Percentiles rank a stretch among this genome's conserved stretches.
These are phyloP conservation scores for Puccinia triticina DNA, from an alignment of 1,284 basidiomycete genomes.

Conservation along the genomic window DNA sequence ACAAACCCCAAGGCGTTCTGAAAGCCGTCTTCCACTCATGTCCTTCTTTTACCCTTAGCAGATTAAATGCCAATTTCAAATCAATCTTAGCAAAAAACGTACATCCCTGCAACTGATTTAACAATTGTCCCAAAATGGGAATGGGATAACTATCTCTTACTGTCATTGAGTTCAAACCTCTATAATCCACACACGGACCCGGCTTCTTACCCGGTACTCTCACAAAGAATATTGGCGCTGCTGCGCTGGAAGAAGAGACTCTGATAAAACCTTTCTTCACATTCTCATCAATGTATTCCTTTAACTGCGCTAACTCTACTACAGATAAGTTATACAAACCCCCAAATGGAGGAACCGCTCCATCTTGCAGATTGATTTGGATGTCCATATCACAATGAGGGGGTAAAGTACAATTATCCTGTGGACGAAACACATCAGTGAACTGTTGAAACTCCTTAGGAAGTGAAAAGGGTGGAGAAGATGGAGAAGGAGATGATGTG, in stretches of 20 bases:
- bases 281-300: not conserved
- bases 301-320: not conserved
- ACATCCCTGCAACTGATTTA: not conserved
- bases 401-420: not conserved
- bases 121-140: not conserved
- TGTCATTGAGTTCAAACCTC: conserved; percentile 34
- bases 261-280: conserved; percentile 22
- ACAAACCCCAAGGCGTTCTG: conserved; percentile 3
- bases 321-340: not conserved
- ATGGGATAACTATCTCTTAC: not conserved
- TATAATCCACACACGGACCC: not conserved
- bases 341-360: not conserved
- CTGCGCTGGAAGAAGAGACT: conserved; percentile 11
- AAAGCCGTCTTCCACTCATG: conserved; percentile 29
- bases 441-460: not conserved
- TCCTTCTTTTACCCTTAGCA: not conserved
- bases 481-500: too few species aligned
- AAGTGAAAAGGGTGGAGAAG: too few species aligned
- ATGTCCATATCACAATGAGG: not conserved
- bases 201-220: not conserved
- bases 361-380: not conserved
- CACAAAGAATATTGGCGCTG: conserved; percentile 5
- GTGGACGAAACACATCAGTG: not conserved
- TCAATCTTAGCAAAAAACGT: conserved; percentile 12
- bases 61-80: conserved; percentile 9